These are phyloP conservation scores for Elongisporangium senticosum DNA, from an alignment of 352 stramenopile species.

Conservation along the genomic window DNA sequence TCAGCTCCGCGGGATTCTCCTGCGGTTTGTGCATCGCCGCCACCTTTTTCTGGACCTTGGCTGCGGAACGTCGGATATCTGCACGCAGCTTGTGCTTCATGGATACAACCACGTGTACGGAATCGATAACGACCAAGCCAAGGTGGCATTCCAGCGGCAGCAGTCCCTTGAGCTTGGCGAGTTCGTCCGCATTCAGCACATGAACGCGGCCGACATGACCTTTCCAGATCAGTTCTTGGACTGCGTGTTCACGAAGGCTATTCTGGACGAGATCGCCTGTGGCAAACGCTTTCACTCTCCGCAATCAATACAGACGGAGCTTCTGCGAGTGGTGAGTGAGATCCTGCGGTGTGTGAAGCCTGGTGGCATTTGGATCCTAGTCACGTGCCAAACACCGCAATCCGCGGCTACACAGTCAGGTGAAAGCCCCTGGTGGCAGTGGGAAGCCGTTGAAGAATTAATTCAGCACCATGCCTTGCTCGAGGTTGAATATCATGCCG, in stretches of 20 bases:
- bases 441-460: conserved; percentile 6
- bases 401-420: neutral
- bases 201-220: conserved; percentile 9
- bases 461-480: conserved; percentile 9
- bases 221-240: conserved; percentile 21
- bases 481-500: conserved; percentile 8
- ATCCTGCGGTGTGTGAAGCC: conserved; percentile 20
- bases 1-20: conserved; percentile 4
- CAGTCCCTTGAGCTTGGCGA: conserved; percentile 6
- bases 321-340: conserved; percentile 15
- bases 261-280: conserved; percentile 19
- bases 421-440: conserved; percentile 19
- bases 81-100: conserved; percentile 19
- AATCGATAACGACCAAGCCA: conserved; percentile 11
- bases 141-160: conserved; percentile 13
- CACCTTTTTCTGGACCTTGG: conserved; percentile 19
- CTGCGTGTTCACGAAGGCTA: conserved; percentile 22
- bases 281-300: conserved; percentile 1
- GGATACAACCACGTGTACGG: conserved; percentile 19
- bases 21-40: conserved; percentile 3
- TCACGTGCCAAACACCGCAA: conserved; percentile 11
- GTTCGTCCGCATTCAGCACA: conserved; percentile 15
- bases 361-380: conserved; percentile 17
- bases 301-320: conserved; percentile 1
- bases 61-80: conserved; percentile 24